phyloP scores from a whole-genome alignment of 352 stramenopile species.

The Phytophthora pluvialis region DNA sequence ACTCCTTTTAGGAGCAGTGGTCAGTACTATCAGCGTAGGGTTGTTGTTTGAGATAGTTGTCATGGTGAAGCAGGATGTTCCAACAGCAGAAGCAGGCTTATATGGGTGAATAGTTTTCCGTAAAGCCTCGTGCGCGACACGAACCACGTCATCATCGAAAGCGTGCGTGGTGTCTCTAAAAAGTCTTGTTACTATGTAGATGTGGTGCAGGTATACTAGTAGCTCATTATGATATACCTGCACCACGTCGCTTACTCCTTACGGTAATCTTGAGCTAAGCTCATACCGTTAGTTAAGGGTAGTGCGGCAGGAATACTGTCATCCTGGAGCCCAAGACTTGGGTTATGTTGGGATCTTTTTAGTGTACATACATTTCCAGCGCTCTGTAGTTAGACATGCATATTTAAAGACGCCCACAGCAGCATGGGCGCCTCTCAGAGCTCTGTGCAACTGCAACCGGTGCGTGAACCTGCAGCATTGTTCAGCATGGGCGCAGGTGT shows the following conservation, averaged over 20 bases:
- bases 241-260: no score
- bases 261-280: no score
- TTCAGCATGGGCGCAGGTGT: conserved; percentile 52
- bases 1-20: conserved; percentile 63
- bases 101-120: background rate
- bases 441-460: conserved; percentile 32
- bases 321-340: no score
- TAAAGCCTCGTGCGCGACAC: background rate
- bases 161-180: background rate
- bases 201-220: no score
- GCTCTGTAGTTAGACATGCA: conserved; percentile 8
- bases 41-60: conserved; percentile 15
- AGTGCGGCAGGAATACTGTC: background rate
- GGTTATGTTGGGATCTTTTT: no score
- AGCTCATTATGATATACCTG: no score
- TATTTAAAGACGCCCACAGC: conserved; percentile 18
- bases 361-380: background rate
- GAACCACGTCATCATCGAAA: background rate
- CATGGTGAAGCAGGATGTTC: conserved; percentile 3
- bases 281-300: no score
- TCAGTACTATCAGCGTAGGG: conserved; percentile 3
- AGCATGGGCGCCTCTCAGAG: conserved; percentile 48
- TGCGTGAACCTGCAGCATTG: conserved; percentile 44
- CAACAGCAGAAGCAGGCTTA: background rate
- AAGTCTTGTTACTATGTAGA: background rate